Percentiles rank a stretch among this genome's conserved stretches.
Conservation (phyloP, 768 basidiomycete genomes). For the Dictyophora rubrovolvata region DNA sequence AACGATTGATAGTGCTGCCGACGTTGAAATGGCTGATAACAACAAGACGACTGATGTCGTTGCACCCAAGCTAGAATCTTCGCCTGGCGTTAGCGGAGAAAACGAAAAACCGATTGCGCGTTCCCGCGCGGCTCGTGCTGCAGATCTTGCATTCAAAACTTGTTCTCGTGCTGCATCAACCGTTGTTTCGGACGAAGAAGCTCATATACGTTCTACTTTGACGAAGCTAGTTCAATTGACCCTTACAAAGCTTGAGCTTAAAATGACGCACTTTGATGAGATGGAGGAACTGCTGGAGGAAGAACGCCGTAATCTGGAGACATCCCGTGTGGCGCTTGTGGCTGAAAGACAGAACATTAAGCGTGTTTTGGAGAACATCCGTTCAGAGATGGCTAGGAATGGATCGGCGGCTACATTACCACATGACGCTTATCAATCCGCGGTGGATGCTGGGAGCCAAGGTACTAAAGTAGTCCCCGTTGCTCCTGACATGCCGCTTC, state of each 20-base stretch:
- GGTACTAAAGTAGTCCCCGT: slow-evolving; percentile 5
- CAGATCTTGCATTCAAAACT: slow-evolving; percentile 77
- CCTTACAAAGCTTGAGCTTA: slow-evolving; percentile 83
- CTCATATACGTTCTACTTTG: slow-evolving; percentile 67
- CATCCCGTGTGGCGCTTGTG: slow-evolving; percentile 66
- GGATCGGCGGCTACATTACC: slow-evolving; percentile 3
- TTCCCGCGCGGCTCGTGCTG: slow-evolving; percentile 72
- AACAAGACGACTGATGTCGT: slow-evolving; percentile 29
- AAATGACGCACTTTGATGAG: slow-evolving; percentile 91
- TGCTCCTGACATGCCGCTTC: background rate
- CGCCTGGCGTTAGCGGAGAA: slow-evolving; percentile 13
- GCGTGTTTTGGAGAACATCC: slow-evolving; percentile 60
- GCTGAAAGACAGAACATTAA: slow-evolving; percentile 67
- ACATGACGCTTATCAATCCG: slow-evolving; percentile 6
- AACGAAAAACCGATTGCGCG: slow-evolving; percentile 42
- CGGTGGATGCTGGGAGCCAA: slow-evolving; percentile 2
- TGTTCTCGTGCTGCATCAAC: slow-evolving; percentile 77
- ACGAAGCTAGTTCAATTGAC: slow-evolving; percentile 78
- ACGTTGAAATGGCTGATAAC: slow-evolving; percentile 25
- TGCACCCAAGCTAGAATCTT: slow-evolving; percentile 16
- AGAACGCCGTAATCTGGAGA: slow-evolving; percentile 79
- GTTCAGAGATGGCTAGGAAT: slow-evolving; percentile 52
- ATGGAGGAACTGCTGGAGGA: slow-evolving; percentile 87
- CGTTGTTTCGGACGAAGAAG: slow-evolving; percentile 76
- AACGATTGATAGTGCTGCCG: slow-evolving; percentile 14